Evolutionary conservation across 140 eudicot species (phyloP).

Genomic region (Cichorium intybus): DNA sequence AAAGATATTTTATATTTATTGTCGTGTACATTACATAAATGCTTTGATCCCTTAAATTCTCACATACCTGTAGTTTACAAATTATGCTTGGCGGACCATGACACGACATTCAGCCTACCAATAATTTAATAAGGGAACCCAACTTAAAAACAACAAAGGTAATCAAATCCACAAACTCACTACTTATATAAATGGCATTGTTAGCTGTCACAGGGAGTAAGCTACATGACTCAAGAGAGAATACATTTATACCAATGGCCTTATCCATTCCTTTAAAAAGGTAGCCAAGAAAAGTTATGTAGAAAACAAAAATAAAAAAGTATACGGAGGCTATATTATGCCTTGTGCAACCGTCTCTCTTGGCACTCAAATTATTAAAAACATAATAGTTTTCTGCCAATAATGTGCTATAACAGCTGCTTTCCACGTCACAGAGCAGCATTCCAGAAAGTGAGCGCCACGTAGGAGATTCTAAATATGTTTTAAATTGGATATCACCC

Average conservation of each 20-base stretch:
- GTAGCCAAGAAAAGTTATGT: too few relatives aligned
- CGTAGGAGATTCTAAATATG: constrained; percentile 10
- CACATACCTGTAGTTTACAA: constrained; percentile 15
- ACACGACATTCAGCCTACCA: constrained; percentile 19
- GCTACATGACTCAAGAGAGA: too few relatives aligned
- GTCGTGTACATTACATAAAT: not conserved
- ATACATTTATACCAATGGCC: too few relatives aligned
- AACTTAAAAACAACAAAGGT: not conserved
- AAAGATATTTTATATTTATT: not conserved
- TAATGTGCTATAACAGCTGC: too few relatives aligned
- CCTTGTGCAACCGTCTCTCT: constrained; percentile 4
- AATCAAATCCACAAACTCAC: not conserved
- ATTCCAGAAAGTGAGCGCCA: constrained; percentile 11
- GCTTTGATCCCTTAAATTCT: constrained; percentile 8
- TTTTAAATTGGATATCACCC: not conserved
- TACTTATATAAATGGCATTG: not conserved
- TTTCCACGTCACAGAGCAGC: not conserved
- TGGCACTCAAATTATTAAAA: too few relatives aligned
- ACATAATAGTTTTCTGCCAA: too few relatives aligned
- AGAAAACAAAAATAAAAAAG: too few relatives aligned
- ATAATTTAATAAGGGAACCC: constrained; percentile 3
- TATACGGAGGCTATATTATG: constrained; percentile 8
- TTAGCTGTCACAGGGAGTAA: too few relatives aligned
- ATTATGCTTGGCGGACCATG: constrained; percentile 18
- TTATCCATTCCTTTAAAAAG: too few relatives aligned